Conservation (phyloP, 805 yeast species). For the Monosporozyma servazzii region DNA sequence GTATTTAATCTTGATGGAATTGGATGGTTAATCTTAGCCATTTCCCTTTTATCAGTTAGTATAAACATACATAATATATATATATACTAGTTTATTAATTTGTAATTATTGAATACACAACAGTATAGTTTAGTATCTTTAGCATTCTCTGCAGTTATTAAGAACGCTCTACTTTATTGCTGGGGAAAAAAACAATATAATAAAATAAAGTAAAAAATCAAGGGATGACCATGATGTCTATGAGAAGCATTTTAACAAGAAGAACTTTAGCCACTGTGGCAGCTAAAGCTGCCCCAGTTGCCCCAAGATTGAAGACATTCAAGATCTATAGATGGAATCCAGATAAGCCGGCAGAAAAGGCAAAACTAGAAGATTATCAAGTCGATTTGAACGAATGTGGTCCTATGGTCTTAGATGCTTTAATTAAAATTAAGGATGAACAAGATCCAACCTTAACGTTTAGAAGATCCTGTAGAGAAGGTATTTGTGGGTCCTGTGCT, state of each 20-base stretch:
- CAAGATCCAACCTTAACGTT: constrained; percentile 92
- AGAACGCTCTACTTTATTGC: not conserved
- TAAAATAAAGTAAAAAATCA: not conserved
- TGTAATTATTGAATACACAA: not conserved
- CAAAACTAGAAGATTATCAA: constrained; percentile 72
- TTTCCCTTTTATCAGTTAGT: not conserved
- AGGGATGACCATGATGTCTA: not conserved
- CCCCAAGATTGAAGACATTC: constrained; percentile 66
- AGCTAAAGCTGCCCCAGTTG: constrained; percentile 25
- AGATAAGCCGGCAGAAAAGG: constrained; percentile 88
- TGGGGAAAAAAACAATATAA: not conserved
- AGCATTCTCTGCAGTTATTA: not conserved
- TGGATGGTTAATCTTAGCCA: not conserved
- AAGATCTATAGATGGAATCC: constrained; percentile 98
- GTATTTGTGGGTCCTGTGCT: constrained; percentile 99
- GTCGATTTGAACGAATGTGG: constrained; percentile 88
- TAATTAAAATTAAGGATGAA: constrained; percentile 90
- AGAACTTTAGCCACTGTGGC: constrained; percentile 5
- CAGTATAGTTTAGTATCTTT: not conserved
- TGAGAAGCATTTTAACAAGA: not conserved
- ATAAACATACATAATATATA: not conserved
- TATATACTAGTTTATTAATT: not conserved
- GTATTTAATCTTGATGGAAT: not conserved
- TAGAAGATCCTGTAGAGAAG: constrained; percentile 98
- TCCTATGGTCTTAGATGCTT: constrained; percentile 95